phyloP scores from a whole-genome alignment of 805 yeast species.

The Lachancea thermotolerans region DNA sequence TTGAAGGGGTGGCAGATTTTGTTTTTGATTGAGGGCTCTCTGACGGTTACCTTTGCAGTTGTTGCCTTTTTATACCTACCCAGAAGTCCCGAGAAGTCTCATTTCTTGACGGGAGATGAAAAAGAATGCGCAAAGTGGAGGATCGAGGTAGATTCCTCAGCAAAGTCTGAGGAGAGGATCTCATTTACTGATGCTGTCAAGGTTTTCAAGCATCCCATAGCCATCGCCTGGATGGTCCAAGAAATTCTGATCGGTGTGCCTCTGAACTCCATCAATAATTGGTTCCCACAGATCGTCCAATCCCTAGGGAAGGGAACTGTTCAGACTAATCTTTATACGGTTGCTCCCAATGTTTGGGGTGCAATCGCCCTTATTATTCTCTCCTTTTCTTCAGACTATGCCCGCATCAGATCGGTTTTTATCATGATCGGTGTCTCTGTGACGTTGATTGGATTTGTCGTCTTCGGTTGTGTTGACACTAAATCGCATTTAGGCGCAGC shows the following conservation, averaged over 20 bases:
- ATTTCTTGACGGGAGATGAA: slow-evolving; percentile 39
- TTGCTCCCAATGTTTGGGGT: slow-evolving; percentile 45
- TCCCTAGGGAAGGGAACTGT: slow-evolving; percentile 37
- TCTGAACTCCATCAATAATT: slow-evolving; percentile 40
- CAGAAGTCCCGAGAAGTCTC: slow-evolving; percentile 32
- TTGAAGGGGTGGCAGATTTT: slow-evolving; percentile 44
- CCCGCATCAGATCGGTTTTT: slow-evolving; percentile 35
- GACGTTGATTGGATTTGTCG: slow-evolving; percentile 41
- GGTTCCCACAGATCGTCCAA: slow-evolving; percentile 43
- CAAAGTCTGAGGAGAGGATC: slow-evolving; percentile 32
- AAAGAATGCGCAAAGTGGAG: slow-evolving; percentile 31
- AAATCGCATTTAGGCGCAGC: slow-evolving; percentile 35
- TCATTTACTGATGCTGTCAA: slow-evolving; percentile 37
- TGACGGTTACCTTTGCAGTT: slow-evolving; percentile 39
- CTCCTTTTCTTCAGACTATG: slow-evolving; percentile 37
- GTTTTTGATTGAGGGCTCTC: slow-evolving; percentile 40
- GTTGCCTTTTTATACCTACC: slow-evolving; percentile 37
- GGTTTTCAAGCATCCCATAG: slow-evolving; percentile 41
- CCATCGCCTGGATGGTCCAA: slow-evolving; percentile 39
- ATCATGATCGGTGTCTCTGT: slow-evolving; percentile 34
- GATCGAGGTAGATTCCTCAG: slow-evolving; percentile 40
- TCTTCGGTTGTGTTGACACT: slow-evolving; percentile 41
- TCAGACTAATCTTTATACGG: slow-evolving; percentile 37
- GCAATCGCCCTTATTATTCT: slow-evolving; percentile 37
- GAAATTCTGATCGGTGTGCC: slow-evolving; percentile 45